phyloP scores from a whole-genome alignment of 805 yeast genomes.

The Schwanniomyces vanrijiae region DNA sequence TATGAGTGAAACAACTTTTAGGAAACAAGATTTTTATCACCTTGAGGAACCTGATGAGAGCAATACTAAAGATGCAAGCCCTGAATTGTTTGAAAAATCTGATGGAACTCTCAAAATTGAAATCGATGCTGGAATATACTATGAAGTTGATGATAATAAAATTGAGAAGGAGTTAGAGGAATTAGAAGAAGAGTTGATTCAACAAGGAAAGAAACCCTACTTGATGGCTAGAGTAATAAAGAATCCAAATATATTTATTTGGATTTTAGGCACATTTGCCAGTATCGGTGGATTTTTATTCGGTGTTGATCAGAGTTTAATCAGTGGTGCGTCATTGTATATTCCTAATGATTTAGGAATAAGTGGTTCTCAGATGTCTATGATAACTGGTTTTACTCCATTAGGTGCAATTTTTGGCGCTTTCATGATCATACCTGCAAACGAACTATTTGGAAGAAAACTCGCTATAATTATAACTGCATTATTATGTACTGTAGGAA shows the following conservation, averaged over 20 bases:
- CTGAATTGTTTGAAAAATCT: neutral
- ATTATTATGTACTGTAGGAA: neutral
- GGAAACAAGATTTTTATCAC: neutral
- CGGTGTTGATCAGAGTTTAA: neutral
- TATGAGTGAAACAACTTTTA: neutral
- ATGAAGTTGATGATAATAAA: neutral
- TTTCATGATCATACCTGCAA: neutral
- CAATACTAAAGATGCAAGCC: neutral
- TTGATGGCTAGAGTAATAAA: neutral
- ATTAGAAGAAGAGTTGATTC: neutral
- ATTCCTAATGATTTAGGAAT: neutral
- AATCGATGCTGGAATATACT: neutral
- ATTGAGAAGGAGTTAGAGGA: neutral
- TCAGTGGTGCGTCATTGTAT: neutral
- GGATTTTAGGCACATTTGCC: conserved; percentile 51
- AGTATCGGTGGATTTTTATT: neutral
- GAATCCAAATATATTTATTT: conserved; percentile 10
- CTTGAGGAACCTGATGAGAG: neutral
- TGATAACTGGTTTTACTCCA: neutral
- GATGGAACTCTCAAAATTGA: too few species aligned
- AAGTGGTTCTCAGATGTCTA: neutral
- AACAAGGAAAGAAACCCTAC: neutral
- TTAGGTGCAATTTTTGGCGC: neutral
- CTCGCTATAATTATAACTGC: neutral
- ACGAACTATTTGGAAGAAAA: neutral